phyloP scores from a whole-genome alignment of 768 basidiomycete species.

The Boletus vermiculosoides region DNA sequence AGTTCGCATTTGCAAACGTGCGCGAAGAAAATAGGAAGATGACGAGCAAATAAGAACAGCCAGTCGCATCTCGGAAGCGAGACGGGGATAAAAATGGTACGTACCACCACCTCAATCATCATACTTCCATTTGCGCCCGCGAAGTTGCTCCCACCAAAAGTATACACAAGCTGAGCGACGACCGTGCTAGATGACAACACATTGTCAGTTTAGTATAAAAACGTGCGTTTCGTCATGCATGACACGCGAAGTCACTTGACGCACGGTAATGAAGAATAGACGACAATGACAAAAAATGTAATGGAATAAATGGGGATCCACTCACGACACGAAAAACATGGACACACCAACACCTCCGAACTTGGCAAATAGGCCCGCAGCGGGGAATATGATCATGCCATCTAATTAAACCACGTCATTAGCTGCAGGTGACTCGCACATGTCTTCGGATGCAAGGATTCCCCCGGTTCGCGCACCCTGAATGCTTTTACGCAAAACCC shows the following conservation, averaged over 20 bases:
- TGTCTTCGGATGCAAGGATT: background rate
- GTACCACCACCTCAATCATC: slow-evolving; percentile 98
- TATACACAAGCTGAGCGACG: slow-evolving; percentile 81
- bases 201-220: background rate
- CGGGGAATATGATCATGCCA: slow-evolving; percentile 96
- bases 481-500: slow-evolving; percentile 6
- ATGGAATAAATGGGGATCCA: slow-evolving; percentile 5
- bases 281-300: background rate
- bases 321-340: slow-evolving; percentile 88
- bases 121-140: slow-evolving; percentile 89
- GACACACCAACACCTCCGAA: slow-evolving; percentile 90
- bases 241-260: background rate
- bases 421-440: background rate
- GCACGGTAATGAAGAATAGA: slow-evolving; percentile 4
- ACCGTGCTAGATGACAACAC: slow-evolving; percentile 48
- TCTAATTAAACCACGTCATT: slow-evolving; percentile 43
- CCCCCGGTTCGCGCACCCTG: slow-evolving; percentile 1
- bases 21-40: background rate
- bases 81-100: slow-evolving; percentile 29
- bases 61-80: background rate
- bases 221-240: background rate
- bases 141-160: slow-evolving; percentile 85
- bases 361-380: slow-evolving; percentile 70
- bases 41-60: background rate
- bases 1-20: background rate